A percentile compares a stretch with the other conserved stretches of the same genome.
These are phyloP conservation scores for Colletotrichum agaves DNA, from an alignment of 2,329 filamentous ascomycete species.

Conservation along the genomic window DNA sequence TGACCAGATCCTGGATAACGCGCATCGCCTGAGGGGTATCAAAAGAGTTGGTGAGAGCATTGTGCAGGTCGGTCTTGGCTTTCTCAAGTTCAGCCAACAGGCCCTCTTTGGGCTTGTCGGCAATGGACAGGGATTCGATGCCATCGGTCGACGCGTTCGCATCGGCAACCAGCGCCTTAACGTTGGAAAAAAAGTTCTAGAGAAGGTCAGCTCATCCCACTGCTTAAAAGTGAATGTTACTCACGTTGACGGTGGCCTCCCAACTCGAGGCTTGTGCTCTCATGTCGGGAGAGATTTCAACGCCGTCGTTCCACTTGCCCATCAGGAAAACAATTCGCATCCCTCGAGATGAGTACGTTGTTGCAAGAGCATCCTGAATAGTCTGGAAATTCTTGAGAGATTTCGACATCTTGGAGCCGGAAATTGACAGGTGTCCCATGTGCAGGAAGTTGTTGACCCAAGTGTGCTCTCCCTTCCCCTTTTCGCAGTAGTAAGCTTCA, in stretches of 20 bases:
- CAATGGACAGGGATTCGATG: conserved; percentile 53
- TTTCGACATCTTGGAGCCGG: conserved; percentile 96
- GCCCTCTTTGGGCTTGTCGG: conserved; percentile 45
- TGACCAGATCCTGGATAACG: conserved; percentile 80
- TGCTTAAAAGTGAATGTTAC: conserved; percentile 37
- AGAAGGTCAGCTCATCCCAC: conserved; percentile 24
- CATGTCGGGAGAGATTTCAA: conserved; percentile 90
- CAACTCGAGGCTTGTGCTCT: conserved; percentile 78
- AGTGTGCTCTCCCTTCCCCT: conserved; percentile 66
- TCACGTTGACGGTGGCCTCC: conserved; percentile 80
- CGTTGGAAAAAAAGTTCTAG: conserved; percentile 69
- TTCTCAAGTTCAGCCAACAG: conserved; percentile 57
- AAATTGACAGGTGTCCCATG: conserved; percentile 87
- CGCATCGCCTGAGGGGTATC: conserved; percentile 85
- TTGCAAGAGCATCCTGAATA: conserved; percentile 81
- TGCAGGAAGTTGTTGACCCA: conserved; percentile 98
- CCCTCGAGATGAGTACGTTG: conserved; percentile 78
- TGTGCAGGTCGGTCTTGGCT: conserved; percentile 64
- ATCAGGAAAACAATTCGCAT: conserved; percentile 89
- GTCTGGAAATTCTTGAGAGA: conserved; percentile 96
- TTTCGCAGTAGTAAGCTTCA: conserved; percentile 80
- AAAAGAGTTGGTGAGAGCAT: conserved; percentile 83
- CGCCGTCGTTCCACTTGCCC: conserved; percentile 88
- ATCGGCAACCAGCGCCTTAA: conserved; percentile 64
- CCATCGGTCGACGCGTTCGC: conserved; percentile 47